Conservation (phyloP, 306 rosid species). For the Corylus americana region DNA sequence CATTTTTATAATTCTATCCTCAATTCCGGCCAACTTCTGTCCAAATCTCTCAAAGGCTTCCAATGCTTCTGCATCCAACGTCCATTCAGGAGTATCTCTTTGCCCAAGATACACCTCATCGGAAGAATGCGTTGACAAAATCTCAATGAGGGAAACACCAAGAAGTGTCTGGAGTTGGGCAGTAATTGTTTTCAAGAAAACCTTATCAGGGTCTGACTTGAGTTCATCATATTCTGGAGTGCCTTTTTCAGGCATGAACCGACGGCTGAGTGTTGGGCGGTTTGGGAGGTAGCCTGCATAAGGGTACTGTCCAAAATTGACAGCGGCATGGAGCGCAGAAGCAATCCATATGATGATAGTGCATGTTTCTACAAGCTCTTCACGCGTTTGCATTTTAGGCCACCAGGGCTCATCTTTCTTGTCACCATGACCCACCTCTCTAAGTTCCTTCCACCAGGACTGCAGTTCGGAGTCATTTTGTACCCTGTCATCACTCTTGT, state of each 20-base stretch:
- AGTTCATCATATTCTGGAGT: slow-evolving; percentile 49
- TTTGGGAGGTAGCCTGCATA: slow-evolving; percentile 50
- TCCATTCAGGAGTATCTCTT: slow-evolving; percentile 61
- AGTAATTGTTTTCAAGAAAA: slow-evolving; percentile 47
- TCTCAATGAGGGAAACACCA: slow-evolving; percentile 44
- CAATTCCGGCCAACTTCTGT: slow-evolving; percentile 46
- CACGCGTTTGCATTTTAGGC: slow-evolving; percentile 49
- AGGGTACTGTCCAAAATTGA: slow-evolving; percentile 61
- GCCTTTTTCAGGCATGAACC: slow-evolving; percentile 50
- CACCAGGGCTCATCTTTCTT: slow-evolving; percentile 65
- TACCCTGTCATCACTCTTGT: slow-evolving; percentile 31
- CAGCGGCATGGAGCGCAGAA: slow-evolving; percentile 62
- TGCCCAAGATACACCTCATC: slow-evolving; percentile 62
- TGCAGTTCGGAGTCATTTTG: slow-evolving; percentile 44
- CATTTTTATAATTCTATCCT: slow-evolving; percentile 41
- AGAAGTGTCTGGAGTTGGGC: slow-evolving; percentile 45
- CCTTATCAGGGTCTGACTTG: slow-evolving; percentile 41
- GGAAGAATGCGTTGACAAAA: slow-evolving; percentile 53
- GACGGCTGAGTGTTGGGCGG: slow-evolving; percentile 47
- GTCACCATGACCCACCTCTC: slow-evolving; percentile 58
- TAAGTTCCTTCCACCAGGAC: slow-evolving; percentile 64
- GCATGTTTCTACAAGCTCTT: slow-evolving; percentile 42
- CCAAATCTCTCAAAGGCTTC: slow-evolving; percentile 59
- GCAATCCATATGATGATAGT: slow-evolving; percentile 58
- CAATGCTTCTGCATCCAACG: slow-evolving; percentile 45